Base-by-base conservation (phyloP, 768 basidiomycete species). In the Hygrocybe coccinea region DNA sequence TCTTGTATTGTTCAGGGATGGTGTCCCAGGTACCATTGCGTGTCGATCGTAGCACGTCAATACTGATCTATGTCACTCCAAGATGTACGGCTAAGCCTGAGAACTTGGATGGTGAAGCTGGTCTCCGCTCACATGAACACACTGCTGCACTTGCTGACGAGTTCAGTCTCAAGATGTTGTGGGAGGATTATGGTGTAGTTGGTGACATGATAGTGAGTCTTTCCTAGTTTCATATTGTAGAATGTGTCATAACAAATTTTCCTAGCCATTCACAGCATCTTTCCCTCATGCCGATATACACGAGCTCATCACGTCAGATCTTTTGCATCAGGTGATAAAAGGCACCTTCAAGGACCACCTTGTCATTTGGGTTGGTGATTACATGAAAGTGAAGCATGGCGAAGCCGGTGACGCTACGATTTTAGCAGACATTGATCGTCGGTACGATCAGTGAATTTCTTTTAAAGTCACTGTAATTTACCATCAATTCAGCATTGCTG, bases 281-380 rank as follows among this genome's bases (percentile, higher is more conserved):
- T 73, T 73, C 59, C 73, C 70, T n/a, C 65, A 59, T 11, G 68
- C 68, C 0, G 68, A 74, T 45, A 74, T 74, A 15, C 69, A 74
- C 35, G 60, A 69, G 39, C 44, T 69, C 0, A 33, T 73, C 3
- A 50, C 71, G 1, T 63, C 68, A 1, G 71, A 74, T 50, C 56
- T 72, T 2, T 60, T 74, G 0, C 72, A 74, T 55, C 73, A 73
- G 47, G 10, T 72, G 10, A 69, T 72, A 58, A 72, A 71, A 58
- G 71, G 70, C 1, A 62, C 64, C 3, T 74, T 74, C 62, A 75
- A 74, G 55, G 73, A 74, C 41, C 73, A 75, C 48, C 57, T 75
- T 6, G 69, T 75, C 1, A 54, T 50, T 1, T 74, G 72, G 73
- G 63, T 74, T 0, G 58, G 39, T 1, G 47, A 62, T 21, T 74